Evolutionary conservation across 106 monocot genomes (phyloP).

Genomic region (Iris macrosiphon): DNA sequence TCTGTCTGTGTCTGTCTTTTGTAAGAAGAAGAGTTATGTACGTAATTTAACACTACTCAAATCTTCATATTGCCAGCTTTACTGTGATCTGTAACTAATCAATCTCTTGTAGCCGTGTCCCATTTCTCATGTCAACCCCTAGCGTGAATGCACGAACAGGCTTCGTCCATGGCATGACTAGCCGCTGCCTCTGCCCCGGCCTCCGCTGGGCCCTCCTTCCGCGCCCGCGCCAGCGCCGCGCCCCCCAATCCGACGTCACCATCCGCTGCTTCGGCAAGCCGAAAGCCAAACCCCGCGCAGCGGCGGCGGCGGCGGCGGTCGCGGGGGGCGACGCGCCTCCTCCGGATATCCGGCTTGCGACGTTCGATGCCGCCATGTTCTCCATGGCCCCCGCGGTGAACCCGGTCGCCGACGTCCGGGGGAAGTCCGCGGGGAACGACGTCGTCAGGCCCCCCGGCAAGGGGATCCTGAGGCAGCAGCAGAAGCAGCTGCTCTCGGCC

Average conservation of each 20-base stretch:
- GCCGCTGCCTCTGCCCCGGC: not conserved
- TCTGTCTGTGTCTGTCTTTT: too few species aligned
- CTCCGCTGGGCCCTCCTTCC: conserved; percentile 1
- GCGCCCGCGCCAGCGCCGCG: not conserved
- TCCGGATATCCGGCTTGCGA: conserved; percentile 45
- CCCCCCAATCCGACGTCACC: not conserved
- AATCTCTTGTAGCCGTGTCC: too few species aligned
- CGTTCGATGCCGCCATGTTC: conserved; percentile 92
- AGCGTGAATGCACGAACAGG: too few species aligned
- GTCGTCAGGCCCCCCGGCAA: conserved; percentile 8
- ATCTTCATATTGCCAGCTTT: too few species aligned
- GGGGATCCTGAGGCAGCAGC: conserved; percentile 68
- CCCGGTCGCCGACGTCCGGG: not conserved
- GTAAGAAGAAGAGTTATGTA: too few species aligned
- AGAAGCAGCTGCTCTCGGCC: conserved; percentile 16
- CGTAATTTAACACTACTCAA: too few species aligned
- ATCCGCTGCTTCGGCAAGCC: not conserved
- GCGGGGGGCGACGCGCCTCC: not conserved
- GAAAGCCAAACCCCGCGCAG: not conserved
- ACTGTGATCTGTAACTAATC: too few species aligned
- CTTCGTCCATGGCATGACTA: not conserved
- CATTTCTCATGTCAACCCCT: too few species aligned
- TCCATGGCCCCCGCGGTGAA: conserved; percentile 62
- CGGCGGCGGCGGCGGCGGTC: not conserved
- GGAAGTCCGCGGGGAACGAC: not conserved